Base-by-base conservation (phyloP, 2,329 filamentous ascomycete species). In the Aspergillus fischeri region DNA sequence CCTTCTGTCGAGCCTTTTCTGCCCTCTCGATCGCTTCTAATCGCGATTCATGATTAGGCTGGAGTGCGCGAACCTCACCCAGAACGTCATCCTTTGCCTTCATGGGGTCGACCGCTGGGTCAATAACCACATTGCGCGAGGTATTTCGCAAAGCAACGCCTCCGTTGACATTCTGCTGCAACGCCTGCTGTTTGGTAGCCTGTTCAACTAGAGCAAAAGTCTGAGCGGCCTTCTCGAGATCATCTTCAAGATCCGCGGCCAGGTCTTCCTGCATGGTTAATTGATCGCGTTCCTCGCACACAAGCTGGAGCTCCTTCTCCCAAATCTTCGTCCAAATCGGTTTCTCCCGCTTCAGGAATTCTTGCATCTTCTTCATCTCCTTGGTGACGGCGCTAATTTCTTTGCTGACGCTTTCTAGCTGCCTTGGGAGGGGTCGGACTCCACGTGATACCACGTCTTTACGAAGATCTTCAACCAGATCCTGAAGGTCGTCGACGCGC, bases 311-410 rank as follows among this genome's bases (percentile, higher is more conserved):
- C 74, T 97, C 92, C 76, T 95, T 92, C 83, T 97, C 93, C 94
- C 94, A 99, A 63, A 97, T 96, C 84, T 97, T 97, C 54, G 92
- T 97, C 93, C 94, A 99, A 57, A 97, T 81, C 0, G 94, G 94
- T 75, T 96, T 96, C 82, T 99, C 94, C 49, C 86, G 85, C 66
- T 87, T 88, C 77, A 99, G 84, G 78, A 90, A 96, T 17, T 96
- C 92, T 71, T 96, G 90, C 83, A 99, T 88, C 77, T 90, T 92
- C 82, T 91, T 94, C 61, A 99, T 85, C 69, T 97, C 92, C 69
- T 91, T 88, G 51, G 87, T 89, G 32, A 94, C 86, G 55, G 81
- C 77, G 51, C 87, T 86, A 61, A 99, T 92, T 66, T 97, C 93
- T 75, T 94, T 95, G 63, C 89, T 88, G 21, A 97, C 92, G 41